Evolutionary conservation across 2,329 filamentous ascomycete genomes (phyloP).

Genomic region (Zelopaecilomyces penicillatus): DNA sequence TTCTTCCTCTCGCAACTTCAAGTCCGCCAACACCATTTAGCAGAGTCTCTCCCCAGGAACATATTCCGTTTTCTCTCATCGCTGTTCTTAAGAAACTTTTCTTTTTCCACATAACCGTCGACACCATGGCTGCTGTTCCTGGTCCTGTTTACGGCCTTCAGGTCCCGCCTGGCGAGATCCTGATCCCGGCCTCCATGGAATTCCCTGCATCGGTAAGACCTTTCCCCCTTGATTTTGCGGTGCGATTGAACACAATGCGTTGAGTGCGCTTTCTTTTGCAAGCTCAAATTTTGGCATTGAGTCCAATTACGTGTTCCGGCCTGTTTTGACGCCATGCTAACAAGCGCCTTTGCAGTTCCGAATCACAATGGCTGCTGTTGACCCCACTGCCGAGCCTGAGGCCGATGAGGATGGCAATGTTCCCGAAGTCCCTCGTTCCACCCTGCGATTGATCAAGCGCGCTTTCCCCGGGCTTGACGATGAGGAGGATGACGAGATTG

Average conservation of each 20-base stretch:
- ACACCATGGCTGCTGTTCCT: slow-evolving; percentile 48
- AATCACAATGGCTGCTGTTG: slow-evolving; percentile 97
- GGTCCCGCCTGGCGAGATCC: slow-evolving; percentile 75
- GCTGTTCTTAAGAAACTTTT: slow-evolving; percentile 2
- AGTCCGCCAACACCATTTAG: slow-evolving; percentile 4
- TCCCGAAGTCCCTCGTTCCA: slow-evolving; percentile 63
- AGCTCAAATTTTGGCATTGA: not conserved
- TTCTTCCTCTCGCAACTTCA: not conserved
- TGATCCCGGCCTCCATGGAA: slow-evolving; percentile 70
- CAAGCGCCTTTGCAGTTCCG: slow-evolving; percentile 59
- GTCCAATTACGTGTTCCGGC: too few relatives aligned
- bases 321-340: slow-evolving; percentile 16
- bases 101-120: slow-evolving; percentile 1
- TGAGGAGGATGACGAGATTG: slow-evolving; percentile 55
- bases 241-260: too few relatives aligned
- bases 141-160: slow-evolving; percentile 88
- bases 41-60: not conserved
- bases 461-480: slow-evolving; percentile 47
- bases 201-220: slow-evolving; percentile 74
- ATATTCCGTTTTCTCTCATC: slow-evolving; percentile 1
- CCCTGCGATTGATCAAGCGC: slow-evolving; percentile 81
- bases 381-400: slow-evolving; percentile 71
- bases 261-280: too few relatives aligned
- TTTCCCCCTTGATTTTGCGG: slow-evolving; percentile 1
- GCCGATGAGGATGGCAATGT: slow-evolving; percentile 54